Conservation (phyloP, 2,329 filamentous ascomycete species). For the Cadophora malorum region DNA sequence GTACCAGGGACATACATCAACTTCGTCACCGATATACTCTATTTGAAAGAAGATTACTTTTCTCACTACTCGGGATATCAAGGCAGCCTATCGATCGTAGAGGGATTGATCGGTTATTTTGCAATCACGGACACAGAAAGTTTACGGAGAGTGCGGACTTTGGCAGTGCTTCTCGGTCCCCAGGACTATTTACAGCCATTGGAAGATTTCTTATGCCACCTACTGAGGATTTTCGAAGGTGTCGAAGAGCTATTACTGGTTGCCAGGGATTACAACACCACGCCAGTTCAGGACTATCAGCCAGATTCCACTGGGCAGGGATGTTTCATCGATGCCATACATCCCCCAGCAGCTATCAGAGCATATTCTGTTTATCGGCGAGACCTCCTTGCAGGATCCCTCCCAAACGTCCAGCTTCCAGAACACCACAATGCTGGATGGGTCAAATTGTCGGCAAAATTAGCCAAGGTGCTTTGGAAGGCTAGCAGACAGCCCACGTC, state of each 20-base stretch:
- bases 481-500: neutral
- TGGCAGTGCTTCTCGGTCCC: neutral
- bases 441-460: neutral
- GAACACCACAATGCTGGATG: neutral
- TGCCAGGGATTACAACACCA: neutral
- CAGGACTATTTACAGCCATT: neutral
- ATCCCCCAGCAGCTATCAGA: neutral
- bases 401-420: neutral
- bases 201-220: neutral
- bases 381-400: neutral
- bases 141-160: neutral
- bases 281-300: neutral
- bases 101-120: neutral
- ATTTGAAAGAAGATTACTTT: conserved; percentile 9
- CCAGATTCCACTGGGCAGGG: neutral
- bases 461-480: neutral
- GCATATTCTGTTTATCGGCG: neutral
- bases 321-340: conserved; percentile 6
- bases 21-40: conserved; percentile 23
- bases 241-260: conserved; percentile 1
- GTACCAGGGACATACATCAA: conserved; percentile 19
- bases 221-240: neutral
- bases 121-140: neutral
- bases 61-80: neutral
- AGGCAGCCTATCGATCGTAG: neutral